A percentile compares a stretch with the other conserved stretches of the same genome.
Evolutionary conservation across 2,329 filamentous ascomycete genomes (phyloP).

Genomic region (Cytospora paraplurivora): DNA sequence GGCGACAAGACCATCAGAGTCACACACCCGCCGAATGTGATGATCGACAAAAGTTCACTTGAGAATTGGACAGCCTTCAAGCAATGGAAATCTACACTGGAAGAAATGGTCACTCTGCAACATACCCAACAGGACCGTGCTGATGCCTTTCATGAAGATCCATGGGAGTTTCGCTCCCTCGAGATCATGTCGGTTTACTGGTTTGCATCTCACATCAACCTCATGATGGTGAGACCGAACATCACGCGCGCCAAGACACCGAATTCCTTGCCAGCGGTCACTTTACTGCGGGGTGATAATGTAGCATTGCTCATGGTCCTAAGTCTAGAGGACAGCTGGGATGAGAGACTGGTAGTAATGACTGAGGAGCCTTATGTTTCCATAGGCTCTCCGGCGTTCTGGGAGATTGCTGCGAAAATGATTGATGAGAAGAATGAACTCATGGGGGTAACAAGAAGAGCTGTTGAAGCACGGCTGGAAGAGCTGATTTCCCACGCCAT

Average conservation of each 20-base stretch:
- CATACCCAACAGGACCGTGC: not conserved
- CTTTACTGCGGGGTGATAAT: conserved; percentile 59
- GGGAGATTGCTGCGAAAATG: conserved; percentile 65
- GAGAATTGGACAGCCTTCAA: not conserved
- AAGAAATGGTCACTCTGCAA: not conserved
- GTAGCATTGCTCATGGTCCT: conserved; percentile 62
- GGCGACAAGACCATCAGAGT: not conserved
- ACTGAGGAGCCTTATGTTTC: conserved; percentile 62
- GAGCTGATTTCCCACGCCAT: conserved; percentile 51
- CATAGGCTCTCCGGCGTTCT: conserved; percentile 56
- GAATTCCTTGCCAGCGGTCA: not conserved
- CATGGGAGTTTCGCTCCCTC: not conserved
- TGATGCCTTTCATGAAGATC: not conserved
- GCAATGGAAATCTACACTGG: not conserved
- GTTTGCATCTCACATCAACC: not conserved
- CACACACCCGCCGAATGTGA: not conserved
- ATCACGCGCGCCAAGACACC: not conserved
- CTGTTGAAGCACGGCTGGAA: conserved; percentile 63
- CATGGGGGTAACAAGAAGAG: conserved; percentile 57
- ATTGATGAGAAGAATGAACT: conserved; percentile 57
- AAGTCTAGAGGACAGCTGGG: conserved; percentile 51
- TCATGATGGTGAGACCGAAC: not conserved
- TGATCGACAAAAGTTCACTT: not conserved
- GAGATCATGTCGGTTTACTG: not conserved
- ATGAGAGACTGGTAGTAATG: conserved; percentile 58